Percentiles rank a stretch among this genome's conserved stretches.
These are phyloP conservation scores for Fraxinus pennsylvanica DNA, from an alignment of 257 asterid species.

Conservation along the genomic window DNA sequence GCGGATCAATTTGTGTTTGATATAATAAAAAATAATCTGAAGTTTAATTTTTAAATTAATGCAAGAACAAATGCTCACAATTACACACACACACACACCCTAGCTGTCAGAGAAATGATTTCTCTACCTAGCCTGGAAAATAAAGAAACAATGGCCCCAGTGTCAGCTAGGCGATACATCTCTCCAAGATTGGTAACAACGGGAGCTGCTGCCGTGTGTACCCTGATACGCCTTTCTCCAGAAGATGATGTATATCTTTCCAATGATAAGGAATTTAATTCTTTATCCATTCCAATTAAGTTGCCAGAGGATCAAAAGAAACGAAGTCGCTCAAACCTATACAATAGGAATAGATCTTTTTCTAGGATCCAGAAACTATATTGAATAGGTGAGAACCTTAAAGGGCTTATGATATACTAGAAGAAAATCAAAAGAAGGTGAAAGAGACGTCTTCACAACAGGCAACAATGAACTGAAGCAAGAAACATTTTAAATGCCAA, in stretches of 20 bases:
- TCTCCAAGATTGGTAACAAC: slow-evolving; percentile 87
- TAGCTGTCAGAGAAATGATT: slow-evolving; percentile 8
- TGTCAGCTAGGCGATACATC: slow-evolving; percentile 96
- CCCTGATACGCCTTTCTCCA: slow-evolving; percentile 98
- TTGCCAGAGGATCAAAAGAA: slow-evolving; percentile 14
- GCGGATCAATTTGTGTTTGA: slow-evolving; percentile 37
- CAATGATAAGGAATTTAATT: slow-evolving; percentile 41
- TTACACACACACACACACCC: not conserved
- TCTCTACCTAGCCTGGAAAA: slow-evolving; percentile 86
- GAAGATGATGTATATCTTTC: slow-evolving; percentile 92
- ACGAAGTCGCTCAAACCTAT: not conserved
- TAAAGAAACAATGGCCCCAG: slow-evolving; percentile 80
- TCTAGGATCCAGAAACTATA: not conserved
- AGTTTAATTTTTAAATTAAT: not conserved
- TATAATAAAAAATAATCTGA: not conserved
- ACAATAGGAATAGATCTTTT: not conserved
- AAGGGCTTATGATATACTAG: not conserved
- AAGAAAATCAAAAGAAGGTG: slow-evolving; percentile 1
- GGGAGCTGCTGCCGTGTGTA: slow-evolving; percentile 96
- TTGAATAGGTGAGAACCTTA: not conserved
- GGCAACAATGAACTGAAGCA: slow-evolving; percentile 13
- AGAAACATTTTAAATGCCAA: slow-evolving; percentile 8
- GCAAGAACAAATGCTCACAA: not conserved
- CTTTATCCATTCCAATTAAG: slow-evolving; percentile 19
- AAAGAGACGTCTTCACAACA: slow-evolving; percentile 18